Evolutionary conservation across 2,329 filamentous ascomycete species (phyloP).

Genomic region (Colletotrichum euphorbiae): DNA sequence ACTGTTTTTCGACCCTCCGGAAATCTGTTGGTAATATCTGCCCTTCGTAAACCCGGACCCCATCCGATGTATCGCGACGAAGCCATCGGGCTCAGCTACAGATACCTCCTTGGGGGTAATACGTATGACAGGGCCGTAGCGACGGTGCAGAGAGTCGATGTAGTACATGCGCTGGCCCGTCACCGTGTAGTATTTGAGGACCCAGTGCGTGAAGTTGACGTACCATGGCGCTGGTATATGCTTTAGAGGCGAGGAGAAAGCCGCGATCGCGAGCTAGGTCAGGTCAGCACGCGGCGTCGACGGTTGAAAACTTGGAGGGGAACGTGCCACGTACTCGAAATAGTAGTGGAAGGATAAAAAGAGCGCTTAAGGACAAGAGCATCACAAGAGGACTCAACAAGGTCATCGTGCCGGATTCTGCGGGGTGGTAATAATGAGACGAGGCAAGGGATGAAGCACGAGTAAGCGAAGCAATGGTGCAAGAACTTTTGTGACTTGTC

Average conservation of each 20-base stretch:
- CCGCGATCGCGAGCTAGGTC: not conserved
- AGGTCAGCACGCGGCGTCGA: not conserved
- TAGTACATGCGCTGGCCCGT: slow-evolving; percentile 24
- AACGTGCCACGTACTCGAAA: not conserved
- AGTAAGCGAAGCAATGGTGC: too few relatives aligned
- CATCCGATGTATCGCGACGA: slow-evolving; percentile 27
- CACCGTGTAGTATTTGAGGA: slow-evolving; percentile 11
- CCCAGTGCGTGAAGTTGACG: slow-evolving; percentile 21
- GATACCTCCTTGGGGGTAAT: slow-evolving; percentile 30
- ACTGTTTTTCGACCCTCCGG: not conserved
- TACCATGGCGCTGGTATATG: slow-evolving; percentile 33
- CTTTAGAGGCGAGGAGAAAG: slow-evolving; percentile 9
- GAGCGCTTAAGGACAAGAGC: not conserved
- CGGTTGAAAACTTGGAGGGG: not conserved
- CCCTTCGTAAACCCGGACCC: slow-evolving; percentile 26
- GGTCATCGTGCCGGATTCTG: not conserved
- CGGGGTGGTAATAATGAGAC: too few relatives aligned
- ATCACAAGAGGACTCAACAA: not conserved
- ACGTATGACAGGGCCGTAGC: slow-evolving; percentile 23
- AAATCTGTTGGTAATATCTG: slow-evolving; percentile 8
- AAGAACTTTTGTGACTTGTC: too few relatives aligned
- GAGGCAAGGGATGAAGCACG: too few relatives aligned
- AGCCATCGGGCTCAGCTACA: slow-evolving; percentile 18
- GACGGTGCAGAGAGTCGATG: slow-evolving; percentile 13
- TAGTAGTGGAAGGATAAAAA: not conserved